Evolutionary conservation across 108 stramenopile genomes (phyloP), one percentile per base, ranked within the genome.

Genomic region (Nannochloropsis oceanica): DNA sequence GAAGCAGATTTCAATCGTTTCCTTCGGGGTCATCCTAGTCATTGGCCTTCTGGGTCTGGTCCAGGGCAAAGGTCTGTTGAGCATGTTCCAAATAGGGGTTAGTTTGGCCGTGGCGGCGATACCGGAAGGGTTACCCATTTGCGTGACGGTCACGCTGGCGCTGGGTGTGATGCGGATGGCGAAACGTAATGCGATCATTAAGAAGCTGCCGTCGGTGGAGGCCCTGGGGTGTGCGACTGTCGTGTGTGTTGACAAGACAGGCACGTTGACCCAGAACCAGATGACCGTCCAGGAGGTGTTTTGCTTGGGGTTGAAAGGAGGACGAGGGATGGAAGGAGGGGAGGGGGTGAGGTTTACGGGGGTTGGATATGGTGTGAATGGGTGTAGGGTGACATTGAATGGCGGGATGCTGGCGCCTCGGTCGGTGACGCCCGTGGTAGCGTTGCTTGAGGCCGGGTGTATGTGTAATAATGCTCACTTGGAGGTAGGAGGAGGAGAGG

Each of bases 111-210:
- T 97, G 20, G 97, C 97, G 24, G 97, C 97, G 1, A 97, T 97
- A 73, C 96, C 96, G 24, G 96, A 96, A 91, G 96, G 96, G 8
- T 88, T 96, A 44, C 96, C 96, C 24, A 94, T 96, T 27, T 95
- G 95, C 83, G 94, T 95, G 43, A 94, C 95, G 8, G 90, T 99
- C 13, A 96, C 96, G 80, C 90, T 99, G 12, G 95, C 96, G 81
- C 89, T 97, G 27, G 97, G 97, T 13, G 96, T 96, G 8, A 89
- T 95, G 84, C 91, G 96, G n/a, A 96, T 99, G 95, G 95, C 98
- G 12, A 92, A 94, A 88, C 91, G 90, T 22, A 93, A 95, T 82
- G 97, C 96, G 0, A 96, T 99, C 84, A 93, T 98, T 50, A 96
- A 96, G 84, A 93, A 96, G 81, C 89, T 99, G 18, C 93, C 97